Percentiles rank a stretch among this genome's conserved stretches.
Evolutionary conservation across 2,329 filamentous ascomycete species (phyloP).

Genomic region (Trichoderma lentiforme): DNA sequence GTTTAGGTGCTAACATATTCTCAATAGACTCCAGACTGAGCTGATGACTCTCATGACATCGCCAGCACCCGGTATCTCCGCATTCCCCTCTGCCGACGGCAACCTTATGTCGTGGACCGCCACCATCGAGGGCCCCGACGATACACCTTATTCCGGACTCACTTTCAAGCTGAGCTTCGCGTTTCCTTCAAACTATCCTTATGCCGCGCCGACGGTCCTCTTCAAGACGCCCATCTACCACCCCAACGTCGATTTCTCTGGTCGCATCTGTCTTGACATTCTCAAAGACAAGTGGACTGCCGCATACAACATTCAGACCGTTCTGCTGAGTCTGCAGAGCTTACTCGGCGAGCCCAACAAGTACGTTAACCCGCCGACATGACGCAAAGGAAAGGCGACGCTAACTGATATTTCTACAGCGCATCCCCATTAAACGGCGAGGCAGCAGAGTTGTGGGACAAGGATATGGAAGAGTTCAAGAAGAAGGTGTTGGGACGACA

Average conservation of each 20-base stretch:
- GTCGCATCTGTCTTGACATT: slow-evolving; percentile 95
- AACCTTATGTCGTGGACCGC: slow-evolving; percentile 92
- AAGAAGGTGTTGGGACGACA: slow-evolving; percentile 63
- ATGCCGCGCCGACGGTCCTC: slow-evolving; percentile 82
- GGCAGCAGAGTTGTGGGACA: slow-evolving; percentile 94
- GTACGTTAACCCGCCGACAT: slow-evolving; percentile 52
- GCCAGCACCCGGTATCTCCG: slow-evolving; percentile 86
- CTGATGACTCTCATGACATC: slow-evolving; percentile 98
- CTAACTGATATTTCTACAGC: slow-evolving; percentile 46
- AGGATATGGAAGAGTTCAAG: slow-evolving; percentile 82
- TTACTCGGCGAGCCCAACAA: slow-evolving; percentile 97
- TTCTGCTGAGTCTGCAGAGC: slow-evolving; percentile 90
- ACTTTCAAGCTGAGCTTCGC: slow-evolving; percentile 89
- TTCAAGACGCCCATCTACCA: slow-evolving; percentile 99
- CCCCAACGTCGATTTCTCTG: slow-evolving; percentile 96
- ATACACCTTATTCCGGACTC: slow-evolving; percentile 85
- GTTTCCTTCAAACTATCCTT: slow-evolving; percentile 92
- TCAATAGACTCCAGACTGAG: slow-evolving; percentile 81
- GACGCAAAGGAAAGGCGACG: not conserved
- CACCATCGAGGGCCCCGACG: slow-evolving; percentile 86
- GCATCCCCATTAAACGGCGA: slow-evolving; percentile 93
- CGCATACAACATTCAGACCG: slow-evolving; percentile 92
- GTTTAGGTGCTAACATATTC: not conserved
- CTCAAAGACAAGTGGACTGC: slow-evolving; percentile 99
- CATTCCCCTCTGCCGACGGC: slow-evolving; percentile 86